Evolutionary conservation across 352 stramenopile species (phyloP).

Genomic region (Phytophthora palmivora): DNA sequence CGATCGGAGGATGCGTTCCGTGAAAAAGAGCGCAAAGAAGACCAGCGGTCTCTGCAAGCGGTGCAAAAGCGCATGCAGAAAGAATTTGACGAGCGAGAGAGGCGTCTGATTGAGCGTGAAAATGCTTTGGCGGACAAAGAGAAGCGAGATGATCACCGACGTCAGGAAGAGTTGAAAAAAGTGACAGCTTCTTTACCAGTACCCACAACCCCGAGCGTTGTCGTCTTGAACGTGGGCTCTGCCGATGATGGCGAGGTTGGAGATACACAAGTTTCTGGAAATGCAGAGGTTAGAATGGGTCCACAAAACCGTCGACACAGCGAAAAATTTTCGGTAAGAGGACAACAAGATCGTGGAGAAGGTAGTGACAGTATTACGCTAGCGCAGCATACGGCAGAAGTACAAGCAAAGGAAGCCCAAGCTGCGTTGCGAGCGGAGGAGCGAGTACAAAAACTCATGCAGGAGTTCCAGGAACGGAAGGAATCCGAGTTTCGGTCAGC

Average conservation of each 20-base stretch:
- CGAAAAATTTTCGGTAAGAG: constrained; percentile 23
- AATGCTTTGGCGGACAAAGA: constrained; percentile 54
- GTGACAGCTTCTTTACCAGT: background rate
- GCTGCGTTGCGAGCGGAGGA: constrained; percentile 59
- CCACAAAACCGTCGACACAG: constrained; percentile 27
- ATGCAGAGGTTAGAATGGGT: constrained; percentile 28
- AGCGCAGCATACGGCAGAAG: constrained; percentile 64
- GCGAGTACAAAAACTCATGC: constrained; percentile 54
- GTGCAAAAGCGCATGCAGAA: constrained; percentile 47
- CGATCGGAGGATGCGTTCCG: constrained; percentile 36
- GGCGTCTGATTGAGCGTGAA: constrained; percentile 57
- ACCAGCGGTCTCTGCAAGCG: constrained; percentile 43
- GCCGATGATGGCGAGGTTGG: constrained; percentile 39
- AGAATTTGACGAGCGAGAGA: constrained; percentile 66
- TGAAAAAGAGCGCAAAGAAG: constrained; percentile 51
- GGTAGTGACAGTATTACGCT: constrained; percentile 40
- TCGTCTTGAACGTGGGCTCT: constrained; percentile 63
- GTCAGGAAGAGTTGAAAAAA: constrained; percentile 29
- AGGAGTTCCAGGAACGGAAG: constrained; percentile 72
- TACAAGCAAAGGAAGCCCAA: constrained; percentile 62
- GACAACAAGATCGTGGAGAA: constrained; percentile 27
- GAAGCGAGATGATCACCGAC: constrained; percentile 36
- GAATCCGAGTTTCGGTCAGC: constrained; percentile 68
- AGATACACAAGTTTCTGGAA: constrained; percentile 17
- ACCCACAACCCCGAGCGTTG: constrained; percentile 49